These are phyloP conservation scores for Penstemon barbatus DNA, from an alignment of 257 asterid species.

Conservation along the genomic window DNA sequence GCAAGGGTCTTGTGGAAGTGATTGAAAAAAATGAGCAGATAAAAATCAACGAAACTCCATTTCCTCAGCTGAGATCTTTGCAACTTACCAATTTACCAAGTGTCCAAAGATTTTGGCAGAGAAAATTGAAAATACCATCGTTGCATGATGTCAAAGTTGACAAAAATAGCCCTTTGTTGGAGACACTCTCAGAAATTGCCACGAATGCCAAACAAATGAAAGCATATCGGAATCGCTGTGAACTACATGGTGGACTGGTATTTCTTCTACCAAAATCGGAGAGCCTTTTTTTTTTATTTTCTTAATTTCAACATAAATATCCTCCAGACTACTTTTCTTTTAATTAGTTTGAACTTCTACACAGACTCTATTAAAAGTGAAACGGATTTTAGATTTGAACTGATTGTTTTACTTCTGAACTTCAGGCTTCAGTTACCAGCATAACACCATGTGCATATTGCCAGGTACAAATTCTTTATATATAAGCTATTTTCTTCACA, in stretches of 20 bases:
- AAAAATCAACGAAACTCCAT: conserved; percentile 2
- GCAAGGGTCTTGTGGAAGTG: conserved; percentile 3
- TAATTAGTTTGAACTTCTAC: neutral
- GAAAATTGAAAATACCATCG: conserved; percentile 8
- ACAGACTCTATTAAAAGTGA: neutral
- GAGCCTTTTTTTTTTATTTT: neutral
- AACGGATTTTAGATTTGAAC: neutral
- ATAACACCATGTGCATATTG: neutral
- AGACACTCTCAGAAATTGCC: conserved; percentile 4
- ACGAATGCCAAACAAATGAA: conserved; percentile 8
- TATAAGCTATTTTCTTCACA: neutral
- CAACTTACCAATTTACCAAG: conserved; percentile 8
- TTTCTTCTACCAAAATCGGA: neutral
- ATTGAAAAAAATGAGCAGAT: conserved; percentile 1
- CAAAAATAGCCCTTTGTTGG: neutral
- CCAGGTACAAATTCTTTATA: neutral
- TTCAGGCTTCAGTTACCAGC: neutral
- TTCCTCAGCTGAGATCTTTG: conserved; percentile 18
- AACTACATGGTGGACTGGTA: neutral
- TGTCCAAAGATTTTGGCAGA: neutral
- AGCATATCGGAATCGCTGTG: too few relatives aligned
- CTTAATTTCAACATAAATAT: neutral
- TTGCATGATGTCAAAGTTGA: neutral
- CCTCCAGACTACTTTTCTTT: neutral
- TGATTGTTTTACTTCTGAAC: neutral